Percentiles rank a stretch among this genome's conserved stretches.
Conservation (phyloP, 2,329 filamentous ascomycete genomes). For the Fusarium albidum region DNA sequence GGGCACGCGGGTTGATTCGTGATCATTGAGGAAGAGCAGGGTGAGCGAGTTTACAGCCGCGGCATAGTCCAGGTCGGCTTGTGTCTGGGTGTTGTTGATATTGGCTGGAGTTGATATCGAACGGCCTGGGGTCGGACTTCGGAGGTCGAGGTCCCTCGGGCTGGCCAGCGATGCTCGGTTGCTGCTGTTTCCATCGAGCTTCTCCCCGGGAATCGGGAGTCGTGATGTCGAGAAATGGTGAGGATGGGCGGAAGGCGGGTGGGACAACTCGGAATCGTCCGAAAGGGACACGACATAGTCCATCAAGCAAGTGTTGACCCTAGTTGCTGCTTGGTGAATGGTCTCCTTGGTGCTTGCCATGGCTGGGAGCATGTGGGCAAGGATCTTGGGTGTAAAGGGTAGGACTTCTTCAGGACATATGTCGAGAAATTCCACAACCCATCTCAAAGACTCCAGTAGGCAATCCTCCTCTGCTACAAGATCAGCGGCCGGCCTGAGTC, state of each 20-base stretch:
- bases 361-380: conserved; percentile 91
- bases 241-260: conserved; percentile 31
- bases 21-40: conserved; percentile 92
- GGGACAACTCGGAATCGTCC: conserved; percentile 63
- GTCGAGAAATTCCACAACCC: conserved; percentile 96
- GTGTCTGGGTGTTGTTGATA: conserved; percentile 54
- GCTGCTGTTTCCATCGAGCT: conserved; percentile 56
- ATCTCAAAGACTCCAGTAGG: conserved; percentile 86
- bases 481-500: conserved; percentile 21
- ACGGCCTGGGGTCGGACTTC: conserved; percentile 60
- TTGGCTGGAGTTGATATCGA: conserved; percentile 55
- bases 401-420: conserved; percentile 97
- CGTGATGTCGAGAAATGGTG: conserved; percentile 49
- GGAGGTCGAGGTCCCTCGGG: conserved; percentile 61
- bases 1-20: conserved; percentile 93
- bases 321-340: conserved; percentile 85
- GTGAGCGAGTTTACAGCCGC: conserved; percentile 94
- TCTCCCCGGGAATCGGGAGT: conserved; percentile 54
- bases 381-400: conserved; percentile 89
- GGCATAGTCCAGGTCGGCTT: conserved; percentile 89
- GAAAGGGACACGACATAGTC: conserved; percentile 93
- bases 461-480: conserved; percentile 79
- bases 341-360: conserved; percentile 92
- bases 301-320: conserved; percentile 91
- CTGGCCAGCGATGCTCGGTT: conserved; percentile 62